Base-by-base conservation (phyloP, 345 rosid species). In the Pseudoturritis turrita region DNA sequence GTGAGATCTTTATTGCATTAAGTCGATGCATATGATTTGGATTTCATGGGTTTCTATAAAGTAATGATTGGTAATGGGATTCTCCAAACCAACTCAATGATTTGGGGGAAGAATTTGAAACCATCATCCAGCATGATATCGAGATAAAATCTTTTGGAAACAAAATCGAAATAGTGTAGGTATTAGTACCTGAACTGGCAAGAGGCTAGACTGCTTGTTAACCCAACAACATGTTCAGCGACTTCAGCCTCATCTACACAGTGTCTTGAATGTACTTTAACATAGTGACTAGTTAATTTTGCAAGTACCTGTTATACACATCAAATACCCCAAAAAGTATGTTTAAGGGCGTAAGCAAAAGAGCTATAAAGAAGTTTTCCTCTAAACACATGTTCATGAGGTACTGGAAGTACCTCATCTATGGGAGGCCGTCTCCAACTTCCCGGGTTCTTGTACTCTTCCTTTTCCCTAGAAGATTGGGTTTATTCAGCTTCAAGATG, bases 221-320 rank as follows among this genome's bases (percentile, higher is more conserved):
- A 82, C 65, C 96, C 89, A 76, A 83, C 90, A 70, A 88, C 67
- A 77, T 95, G 96, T 71, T 91, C 97, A 69, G 96, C 98, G 25
- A 91, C 76, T 70, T 95, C 99, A 77, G 96, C 93, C 85, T 95
- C 97, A 77, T 95, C 96, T 67, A 73, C 75, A 74, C 97, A 95
- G 25, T 83, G 96, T 85, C 96, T 83, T 49, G 89, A 85, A 84
- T 87, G 96, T 54, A 91, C 91, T 76, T 83, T 78, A 26, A 44
- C 74, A 81, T 68, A 91, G 76, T 85, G 89, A 44, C 94, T 85
- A 59, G 88, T 86, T 74, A 95, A 76, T 72, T 84, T 88, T 58
- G 96, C 94, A 73, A 95, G 71, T 26, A 67, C 85, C 96, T 89
- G 85, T 54, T 22, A 7, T 15, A 67, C 69, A 70, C 17, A 54